These are phyloP conservation scores for Leccinum obscurum DNA, from an alignment of 768 basidiomycete genomes.

Conservation along the genomic window DNA sequence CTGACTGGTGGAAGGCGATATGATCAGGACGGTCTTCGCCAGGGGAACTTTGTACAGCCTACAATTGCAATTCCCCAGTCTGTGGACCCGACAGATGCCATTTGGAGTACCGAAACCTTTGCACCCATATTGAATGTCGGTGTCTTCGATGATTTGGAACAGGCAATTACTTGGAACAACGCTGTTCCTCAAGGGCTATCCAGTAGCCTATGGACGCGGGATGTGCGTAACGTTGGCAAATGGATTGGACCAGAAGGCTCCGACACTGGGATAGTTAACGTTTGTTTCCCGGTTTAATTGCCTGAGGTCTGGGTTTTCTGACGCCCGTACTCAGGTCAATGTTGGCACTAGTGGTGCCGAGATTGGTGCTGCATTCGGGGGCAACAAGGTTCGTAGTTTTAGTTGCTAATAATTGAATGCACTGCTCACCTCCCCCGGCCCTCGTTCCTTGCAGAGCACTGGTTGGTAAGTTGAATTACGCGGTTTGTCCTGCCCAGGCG, in stretches of 20 bases:
- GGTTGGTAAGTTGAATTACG: slow-evolving; percentile 59
- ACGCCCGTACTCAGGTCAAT: slow-evolving; percentile 48
- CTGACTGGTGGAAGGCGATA: slow-evolving; percentile 69
- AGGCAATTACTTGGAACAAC: slow-evolving; percentile 91
- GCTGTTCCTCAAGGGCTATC: slow-evolving; percentile 89
- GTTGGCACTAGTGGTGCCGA: slow-evolving; percentile 70
- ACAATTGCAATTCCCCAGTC: slow-evolving; percentile 74
- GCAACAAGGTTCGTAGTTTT: slow-evolving; percentile 69
- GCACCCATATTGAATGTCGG: slow-evolving; percentile 88
- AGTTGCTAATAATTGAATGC: slow-evolving; percentile 12
- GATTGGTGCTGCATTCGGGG: slow-evolving; percentile 89
- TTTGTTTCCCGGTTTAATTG: slow-evolving; percentile 37
- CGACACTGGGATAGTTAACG: slow-evolving; percentile 92
- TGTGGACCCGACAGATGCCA: slow-evolving; percentile 48
- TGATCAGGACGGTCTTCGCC: slow-evolving; percentile 46
- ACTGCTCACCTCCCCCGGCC: slow-evolving; percentile 13
- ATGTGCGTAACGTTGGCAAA: slow-evolving; percentile 79
- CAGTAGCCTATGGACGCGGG: slow-evolving; percentile 88
- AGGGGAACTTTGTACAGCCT: slow-evolving; percentile 89
- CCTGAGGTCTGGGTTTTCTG: not conserved
- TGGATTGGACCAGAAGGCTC: slow-evolving; percentile 91
- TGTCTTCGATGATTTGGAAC: slow-evolving; percentile 81
- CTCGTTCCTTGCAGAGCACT: slow-evolving; percentile 56
- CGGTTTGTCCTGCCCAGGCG: slow-evolving; percentile 15
- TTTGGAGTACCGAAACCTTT: slow-evolving; percentile 84